phyloP scores from a whole-genome alignment of 352 stramenopile genomes.

The Globisporangium alternatum region DNA sequence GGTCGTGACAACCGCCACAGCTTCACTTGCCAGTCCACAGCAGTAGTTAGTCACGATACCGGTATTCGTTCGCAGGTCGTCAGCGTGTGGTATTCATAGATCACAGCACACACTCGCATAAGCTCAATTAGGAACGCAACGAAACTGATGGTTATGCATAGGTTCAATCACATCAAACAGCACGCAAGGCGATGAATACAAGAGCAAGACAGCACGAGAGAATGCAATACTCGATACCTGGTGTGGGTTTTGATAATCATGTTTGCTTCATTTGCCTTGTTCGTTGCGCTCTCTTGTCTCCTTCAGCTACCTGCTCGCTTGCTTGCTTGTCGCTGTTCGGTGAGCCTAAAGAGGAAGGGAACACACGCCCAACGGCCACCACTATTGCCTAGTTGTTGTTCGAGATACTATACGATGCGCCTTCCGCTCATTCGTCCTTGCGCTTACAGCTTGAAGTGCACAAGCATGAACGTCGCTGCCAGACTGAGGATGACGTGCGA shows the following conservation, averaged over 20 bases:
- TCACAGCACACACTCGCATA: not conserved
- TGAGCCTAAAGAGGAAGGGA: not conserved
- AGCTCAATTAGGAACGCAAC: not conserved
- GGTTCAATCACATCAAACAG: no score
- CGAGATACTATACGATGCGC: constrained; percentile 10
- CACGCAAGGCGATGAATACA: not conserved
- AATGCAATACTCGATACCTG: not conserved
- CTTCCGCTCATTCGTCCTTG: not conserved
- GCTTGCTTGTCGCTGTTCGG: not conserved
- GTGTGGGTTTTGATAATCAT: constrained; percentile 9
- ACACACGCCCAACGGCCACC: not conserved
- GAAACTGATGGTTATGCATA: no score
- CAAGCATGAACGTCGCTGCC: constrained; percentile 79
- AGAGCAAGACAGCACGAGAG: not conserved
- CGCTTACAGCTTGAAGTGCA: constrained; percentile 73
- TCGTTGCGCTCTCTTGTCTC: not conserved
- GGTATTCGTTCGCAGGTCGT: not conserved
- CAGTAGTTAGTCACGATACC: not conserved
- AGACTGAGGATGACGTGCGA: constrained; percentile 84
- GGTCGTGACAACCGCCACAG: not conserved
- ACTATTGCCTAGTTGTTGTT: constrained; percentile 6
- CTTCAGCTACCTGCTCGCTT: not conserved
- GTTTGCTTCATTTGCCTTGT: not conserved
- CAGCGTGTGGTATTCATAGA: not conserved
- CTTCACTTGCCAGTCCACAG: not conserved